Percentiles rank a stretch among this genome's conserved stretches.
These are phyloP conservation scores for Tillandsia fasciculata DNA, from an alignment of 176 grass and related monocot species.

Conservation along the genomic window DNA sequence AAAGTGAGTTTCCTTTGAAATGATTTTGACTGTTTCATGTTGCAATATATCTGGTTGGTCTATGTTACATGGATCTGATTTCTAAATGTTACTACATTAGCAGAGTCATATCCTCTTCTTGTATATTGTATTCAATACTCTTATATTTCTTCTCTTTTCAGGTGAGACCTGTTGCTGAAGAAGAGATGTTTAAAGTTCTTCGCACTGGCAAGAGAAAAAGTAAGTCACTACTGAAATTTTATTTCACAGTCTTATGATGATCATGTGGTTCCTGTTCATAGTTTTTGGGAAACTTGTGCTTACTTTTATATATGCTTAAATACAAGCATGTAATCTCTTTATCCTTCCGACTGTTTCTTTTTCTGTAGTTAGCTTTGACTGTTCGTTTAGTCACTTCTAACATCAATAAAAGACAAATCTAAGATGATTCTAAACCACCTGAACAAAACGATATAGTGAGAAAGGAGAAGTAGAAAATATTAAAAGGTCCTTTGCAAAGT, in stretches of 20 bases:
- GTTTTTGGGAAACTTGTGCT: background rate
- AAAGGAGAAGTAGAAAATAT: too few relatives aligned
- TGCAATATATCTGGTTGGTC: background rate
- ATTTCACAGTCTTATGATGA: background rate
- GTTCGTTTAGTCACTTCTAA: too few relatives aligned
- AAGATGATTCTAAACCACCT: too few relatives aligned
- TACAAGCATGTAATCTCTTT: background rate
- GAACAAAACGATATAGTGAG: too few relatives aligned
- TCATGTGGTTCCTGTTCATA: background rate
- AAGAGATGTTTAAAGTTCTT: conserved; percentile 82
- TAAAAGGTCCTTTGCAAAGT: too few relatives aligned
- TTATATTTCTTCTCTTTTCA: conserved; percentile 18
- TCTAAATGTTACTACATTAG: background rate
- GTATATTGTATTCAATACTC: background rate
- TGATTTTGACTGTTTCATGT: background rate
- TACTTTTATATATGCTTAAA: background rate
- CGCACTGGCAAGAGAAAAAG: conserved; percentile 70
- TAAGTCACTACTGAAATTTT: conserved; percentile 24
- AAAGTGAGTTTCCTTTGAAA: conserved; percentile 33
- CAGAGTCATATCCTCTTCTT: background rate
- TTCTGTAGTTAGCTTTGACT: too few relatives aligned
- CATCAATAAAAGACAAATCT: too few relatives aligned
- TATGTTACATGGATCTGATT: background rate
- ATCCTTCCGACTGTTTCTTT: too few relatives aligned
- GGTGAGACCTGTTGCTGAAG: conserved; percentile 76